Percentiles rank a stretch among this genome's conserved stretches.
Evolutionary conservation across 257 asterid species (phyloP).

Genomic region (Solanum etuberosum): DNA sequence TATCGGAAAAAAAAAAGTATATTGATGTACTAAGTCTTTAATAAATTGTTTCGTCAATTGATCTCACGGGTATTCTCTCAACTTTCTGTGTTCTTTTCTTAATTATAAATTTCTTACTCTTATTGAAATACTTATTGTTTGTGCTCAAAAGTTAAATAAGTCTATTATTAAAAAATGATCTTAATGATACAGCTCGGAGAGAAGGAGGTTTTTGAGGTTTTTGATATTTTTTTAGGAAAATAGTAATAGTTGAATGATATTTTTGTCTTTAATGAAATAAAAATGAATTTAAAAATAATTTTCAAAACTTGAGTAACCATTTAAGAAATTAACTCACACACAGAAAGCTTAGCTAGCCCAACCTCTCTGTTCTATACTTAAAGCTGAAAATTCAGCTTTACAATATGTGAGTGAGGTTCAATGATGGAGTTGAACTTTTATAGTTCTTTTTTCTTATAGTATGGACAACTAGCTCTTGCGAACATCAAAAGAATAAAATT

Average conservation of each 20-base stretch:
- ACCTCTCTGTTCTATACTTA: background rate
- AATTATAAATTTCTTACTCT: background rate
- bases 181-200: too few species aligned
- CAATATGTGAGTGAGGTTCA: background rate
- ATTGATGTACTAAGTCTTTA: too few species aligned
- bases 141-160: background rate
- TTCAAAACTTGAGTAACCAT: too few species aligned
- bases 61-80: background rate
- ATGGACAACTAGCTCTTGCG: background rate
- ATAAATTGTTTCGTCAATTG: background rate
- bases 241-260: too few species aligned
- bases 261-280: too few species aligned
- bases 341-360: background rate
- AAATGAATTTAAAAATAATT: too few species aligned
- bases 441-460: background rate
- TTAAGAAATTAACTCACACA: too few species aligned
- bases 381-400: too few species aligned
- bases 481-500: background rate
- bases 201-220: too few species aligned
- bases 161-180: too few species aligned
- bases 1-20: too few species aligned
- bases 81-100: background rate
- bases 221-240: too few species aligned
- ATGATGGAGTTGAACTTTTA: background rate
- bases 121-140: background rate